Evolutionary conservation across 176 grass and related monocot species (phyloP).

Genomic region (Avena insularis): DNA sequence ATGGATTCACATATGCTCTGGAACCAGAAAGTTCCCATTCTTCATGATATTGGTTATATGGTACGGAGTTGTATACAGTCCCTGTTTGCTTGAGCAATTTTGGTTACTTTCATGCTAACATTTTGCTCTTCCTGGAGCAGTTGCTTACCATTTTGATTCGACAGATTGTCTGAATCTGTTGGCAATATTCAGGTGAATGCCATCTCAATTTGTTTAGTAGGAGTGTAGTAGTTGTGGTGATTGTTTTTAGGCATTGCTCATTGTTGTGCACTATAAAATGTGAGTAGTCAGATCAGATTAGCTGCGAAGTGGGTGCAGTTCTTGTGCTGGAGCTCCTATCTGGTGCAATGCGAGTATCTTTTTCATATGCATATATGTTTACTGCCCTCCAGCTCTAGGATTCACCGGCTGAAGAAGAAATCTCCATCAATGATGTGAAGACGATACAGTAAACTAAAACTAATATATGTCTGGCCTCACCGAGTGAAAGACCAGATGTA

Average conservation of each 20-base stretch:
- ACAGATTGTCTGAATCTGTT: neutral
- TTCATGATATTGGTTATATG: neutral
- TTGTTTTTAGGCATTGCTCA: neutral
- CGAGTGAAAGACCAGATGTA: slow-evolving; percentile 53
- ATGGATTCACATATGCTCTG: neutral
- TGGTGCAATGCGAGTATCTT: neutral
- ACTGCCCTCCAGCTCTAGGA: neutral
- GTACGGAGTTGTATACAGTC: neutral
- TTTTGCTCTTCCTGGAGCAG: neutral
- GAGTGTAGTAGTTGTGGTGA: neutral
- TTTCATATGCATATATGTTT: neutral
- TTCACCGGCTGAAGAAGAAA: neutral
- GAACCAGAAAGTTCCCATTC: neutral
- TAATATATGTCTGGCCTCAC: neutral
- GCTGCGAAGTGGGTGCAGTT: neutral
- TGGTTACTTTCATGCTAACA: neutral
- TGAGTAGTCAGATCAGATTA: slow-evolving; percentile 5
- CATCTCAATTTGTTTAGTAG: neutral
- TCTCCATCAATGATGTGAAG: neutral
- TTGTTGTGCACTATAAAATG: slow-evolving; percentile 4
- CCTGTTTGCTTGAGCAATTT: neutral
- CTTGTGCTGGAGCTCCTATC: neutral
- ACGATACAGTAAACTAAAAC: slow-evolving; percentile 5
- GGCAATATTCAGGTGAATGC: neutral
- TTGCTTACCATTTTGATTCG: neutral